Base-by-base conservation (phyloP, 1,284 basidiomycete species). In the Trichosporon coremiiforme region DNA sequence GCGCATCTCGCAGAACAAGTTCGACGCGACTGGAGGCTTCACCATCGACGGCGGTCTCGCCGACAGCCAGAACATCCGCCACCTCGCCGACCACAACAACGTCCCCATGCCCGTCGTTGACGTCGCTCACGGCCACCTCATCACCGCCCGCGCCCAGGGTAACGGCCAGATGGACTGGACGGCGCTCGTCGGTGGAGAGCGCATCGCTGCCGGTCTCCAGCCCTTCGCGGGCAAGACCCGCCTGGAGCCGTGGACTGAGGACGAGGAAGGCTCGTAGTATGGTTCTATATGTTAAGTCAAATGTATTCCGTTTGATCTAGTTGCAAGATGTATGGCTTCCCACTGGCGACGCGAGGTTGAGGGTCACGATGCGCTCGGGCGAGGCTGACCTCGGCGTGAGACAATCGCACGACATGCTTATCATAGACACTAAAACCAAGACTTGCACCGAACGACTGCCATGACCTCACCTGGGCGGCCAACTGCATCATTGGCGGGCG, bases 1-100 rank as follows among this genome's bases (percentile, higher is more conserved):
- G 67, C 70, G 76, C 63, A 79, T 77, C 64, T 72, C 75, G 13
- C 70, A 80, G 55, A 85, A 93, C 83, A 85, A 88, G 45, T 95
- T 94, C 78, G 89, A 93, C 72, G 91, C 89, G 20, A 85, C 87
- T 9, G 86, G 86, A 50, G 94, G 93, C n/a, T 95, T 96, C 80
- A 86, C 90, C n/a, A 88, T 95, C 67, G 89, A 90, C 47, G 92
- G 92, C 17, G 94, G 93, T n/a, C 89, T 95, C 77, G 93, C 93
- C 77, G 93, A 95, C 78, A 88, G 89, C 0, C 80, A 86, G 63
- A 84, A 86, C 75, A 85, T 86, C 53, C 80, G 83, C 62, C 78
- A 81, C 70, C 77, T 87, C 8, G 86, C 85, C 6, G 84, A 85
- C 9, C 87, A 89, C 66, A 85, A 89, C 75, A 90, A 93, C 75